Base-by-base conservation (phyloP, 202 grass and related monocot genomes). In the Zizania palustris region DNA sequence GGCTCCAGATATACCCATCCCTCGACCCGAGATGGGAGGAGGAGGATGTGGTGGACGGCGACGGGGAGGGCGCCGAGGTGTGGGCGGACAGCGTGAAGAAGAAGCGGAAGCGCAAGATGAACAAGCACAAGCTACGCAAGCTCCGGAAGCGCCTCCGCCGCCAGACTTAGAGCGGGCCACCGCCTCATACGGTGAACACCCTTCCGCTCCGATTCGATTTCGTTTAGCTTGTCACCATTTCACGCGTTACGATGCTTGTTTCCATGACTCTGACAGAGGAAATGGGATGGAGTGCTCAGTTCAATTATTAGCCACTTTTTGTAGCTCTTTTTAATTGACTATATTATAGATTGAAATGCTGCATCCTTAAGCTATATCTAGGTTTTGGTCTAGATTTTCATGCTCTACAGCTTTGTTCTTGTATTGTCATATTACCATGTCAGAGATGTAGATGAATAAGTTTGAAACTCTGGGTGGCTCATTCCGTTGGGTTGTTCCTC, bases 71-170 rank as follows among this genome's bases (percentile, higher is more conserved):
- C 16, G 14, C 72, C 37, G 66, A 85, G 78, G 78, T 98, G 80
- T 90, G 96, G 87, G 96, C 96, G 2, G 96, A 98, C 74, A 98
- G 96, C 82, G 96, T 98, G 48, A 98, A 98, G 89, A 98, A 98
- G 91, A 98, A 95, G 91, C 86, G 91, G 13, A 98, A 95, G 92
- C 90, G 80, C 62, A 98, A 98, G 85, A 98, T 98, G 96, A 98
- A 98, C 91, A 98, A 98, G 67, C 96, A 98, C 80, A 98, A 98
- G 87, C 80, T 88, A 14, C 83, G 80, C 51, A 98, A 98, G 87
- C 87, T 92, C 7, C 83, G 87, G 80, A 98, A 88, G 85, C 84
- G 83, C 43, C 96, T 98, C 71, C 87, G 89, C 60, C 89, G 87
- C 77, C 86, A 95, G 89, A 89, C 91, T 51, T 90, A 55, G 83